These are phyloP conservation scores for Didymella segeticola DNA, from an alignment of 2,329 filamentous ascomycete species.

Conservation along the genomic window DNA sequence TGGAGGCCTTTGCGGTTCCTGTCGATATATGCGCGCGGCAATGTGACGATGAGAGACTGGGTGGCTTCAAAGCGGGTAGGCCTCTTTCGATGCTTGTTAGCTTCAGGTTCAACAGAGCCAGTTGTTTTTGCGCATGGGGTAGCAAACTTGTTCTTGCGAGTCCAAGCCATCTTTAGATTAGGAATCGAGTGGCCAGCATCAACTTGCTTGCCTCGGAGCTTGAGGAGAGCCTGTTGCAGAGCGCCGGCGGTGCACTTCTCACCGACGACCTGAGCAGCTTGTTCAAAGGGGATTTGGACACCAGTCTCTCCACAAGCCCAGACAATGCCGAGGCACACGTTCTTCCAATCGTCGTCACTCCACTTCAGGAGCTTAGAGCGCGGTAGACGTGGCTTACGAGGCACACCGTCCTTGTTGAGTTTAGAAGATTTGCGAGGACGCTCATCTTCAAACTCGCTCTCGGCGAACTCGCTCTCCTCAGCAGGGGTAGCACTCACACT, in stretches of 20 bases:
- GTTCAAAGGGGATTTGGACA: constrained; percentile 39
- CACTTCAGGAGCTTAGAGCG: constrained; percentile 40
- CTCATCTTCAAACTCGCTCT: constrained; percentile 21
- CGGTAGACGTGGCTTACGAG: constrained; percentile 40
- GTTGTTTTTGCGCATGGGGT: constrained; percentile 16
- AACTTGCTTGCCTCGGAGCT: constrained; percentile 33
- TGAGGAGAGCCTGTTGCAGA: constrained; percentile 45
- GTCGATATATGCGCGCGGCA: constrained; percentile 1
- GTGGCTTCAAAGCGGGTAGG: constrained; percentile 11
- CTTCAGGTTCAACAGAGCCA: constrained; percentile 4
- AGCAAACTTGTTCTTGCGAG: constrained; percentile 22
- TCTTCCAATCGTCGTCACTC: constrained; percentile 39
- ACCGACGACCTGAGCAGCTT: constrained; percentile 36
- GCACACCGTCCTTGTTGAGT: constrained; percentile 36
- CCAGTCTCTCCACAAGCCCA: constrained; percentile 40
- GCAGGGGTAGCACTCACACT: constrained; percentile 23
- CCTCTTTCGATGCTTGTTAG: constrained; percentile 15
- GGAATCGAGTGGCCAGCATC: constrained; percentile 32
- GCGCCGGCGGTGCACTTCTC: constrained; percentile 34
- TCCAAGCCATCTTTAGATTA: constrained; percentile 33
- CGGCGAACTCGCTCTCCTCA: constrained; percentile 21
- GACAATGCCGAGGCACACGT: constrained; percentile 37
- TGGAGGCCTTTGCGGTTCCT: constrained; percentile 5
- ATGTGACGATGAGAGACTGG: constrained; percentile 17
- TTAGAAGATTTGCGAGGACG: constrained; percentile 26